These are phyloP conservation scores for Kwoniella dejecticola DNA, from an alignment of 768 basidiomycete species.

Conservation along the genomic window DNA sequence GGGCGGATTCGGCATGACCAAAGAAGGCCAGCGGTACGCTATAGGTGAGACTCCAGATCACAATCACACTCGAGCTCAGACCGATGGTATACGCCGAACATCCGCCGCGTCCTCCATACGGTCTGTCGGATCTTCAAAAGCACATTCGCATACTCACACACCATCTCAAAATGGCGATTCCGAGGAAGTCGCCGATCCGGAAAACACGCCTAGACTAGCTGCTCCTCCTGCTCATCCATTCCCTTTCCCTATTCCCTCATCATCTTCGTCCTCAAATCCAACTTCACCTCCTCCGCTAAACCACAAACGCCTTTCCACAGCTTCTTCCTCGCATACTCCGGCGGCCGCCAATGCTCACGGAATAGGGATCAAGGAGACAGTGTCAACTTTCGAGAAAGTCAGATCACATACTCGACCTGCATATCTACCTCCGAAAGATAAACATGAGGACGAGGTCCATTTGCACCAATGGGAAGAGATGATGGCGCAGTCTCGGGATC, in stretches of 20 bases:
- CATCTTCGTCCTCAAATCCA: constrained; percentile 7
- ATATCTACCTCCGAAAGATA: constrained; percentile 50
- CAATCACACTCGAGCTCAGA: constrained; percentile 9
- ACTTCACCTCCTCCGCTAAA: constrained; percentile 10
- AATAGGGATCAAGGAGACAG: constrained; percentile 30
- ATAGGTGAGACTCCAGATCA: constrained; percentile 6
- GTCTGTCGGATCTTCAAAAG: background rate
- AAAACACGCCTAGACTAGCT: constrained; percentile 27
- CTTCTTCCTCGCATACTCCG: constrained; percentile 7
- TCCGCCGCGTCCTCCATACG: constrained; percentile 1
- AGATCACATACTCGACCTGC: constrained; percentile 48
- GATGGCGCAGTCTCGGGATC: constrained; percentile 47
- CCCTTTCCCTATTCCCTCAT: constrained; percentile 38
- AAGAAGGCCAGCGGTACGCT: constrained; percentile 16
- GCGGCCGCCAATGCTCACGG: constrained; percentile 13
- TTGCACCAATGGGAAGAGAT: constrained; percentile 53
- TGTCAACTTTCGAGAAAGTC: constrained; percentile 45
- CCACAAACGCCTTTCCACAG: constrained; percentile 29
- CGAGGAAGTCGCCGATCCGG: background rate
- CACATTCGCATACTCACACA: background rate
- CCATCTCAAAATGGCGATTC: background rate
- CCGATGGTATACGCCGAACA: constrained; percentile 5
- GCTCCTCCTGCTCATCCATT: constrained; percentile 50
- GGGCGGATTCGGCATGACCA: constrained; percentile 28
- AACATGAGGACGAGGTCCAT: constrained; percentile 51